Conservation (phyloP, 2,329 filamentous ascomycete species). For the Madurella fahalii region DNA sequence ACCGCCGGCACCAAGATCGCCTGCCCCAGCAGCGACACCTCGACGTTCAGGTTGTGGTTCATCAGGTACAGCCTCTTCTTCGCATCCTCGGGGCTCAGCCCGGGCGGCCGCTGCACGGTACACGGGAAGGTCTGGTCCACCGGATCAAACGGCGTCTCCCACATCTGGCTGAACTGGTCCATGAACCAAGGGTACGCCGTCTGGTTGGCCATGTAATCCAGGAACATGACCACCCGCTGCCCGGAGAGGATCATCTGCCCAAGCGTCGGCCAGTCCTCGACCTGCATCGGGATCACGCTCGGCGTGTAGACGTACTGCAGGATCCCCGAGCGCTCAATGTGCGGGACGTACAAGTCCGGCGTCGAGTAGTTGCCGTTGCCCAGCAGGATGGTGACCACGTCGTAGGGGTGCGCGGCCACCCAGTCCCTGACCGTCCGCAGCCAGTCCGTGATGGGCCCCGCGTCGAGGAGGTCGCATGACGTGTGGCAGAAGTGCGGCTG, state of each 20-base stretch:
- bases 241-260: conserved; percentile 67
- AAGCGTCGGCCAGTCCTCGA: conserved; percentile 80
- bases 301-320: conserved; percentile 70
- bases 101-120: conserved; percentile 69
- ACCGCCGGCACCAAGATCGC: conserved; percentile 68
- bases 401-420: conserved; percentile 74
- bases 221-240: conserved; percentile 72
- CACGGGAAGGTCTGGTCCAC: conserved; percentile 66
- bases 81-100: conserved; percentile 50
- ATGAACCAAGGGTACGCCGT: conserved; percentile 75
- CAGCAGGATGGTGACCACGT: conserved; percentile 82
- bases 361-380: conserved; percentile 75
- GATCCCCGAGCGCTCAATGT: conserved; percentile 69
- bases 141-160: conserved; percentile 86
- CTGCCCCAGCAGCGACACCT: conserved; percentile 63
- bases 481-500: conserved; percentile 78
- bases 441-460: conserved; percentile 71
- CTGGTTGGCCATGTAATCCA: conserved; percentile 83
- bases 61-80: conserved; percentile 69
- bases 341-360: conserved; percentile 59
- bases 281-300: conserved; percentile 62
- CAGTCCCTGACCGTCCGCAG: conserved; percentile 65
- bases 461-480: conserved; percentile 75
- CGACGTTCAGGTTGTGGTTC: conserved; percentile 87
- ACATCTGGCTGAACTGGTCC: conserved; percentile 83